Conservation (phyloP, 2,329 filamentous ascomycete genomes). For the Dryadomyces sulphureus region DNA sequence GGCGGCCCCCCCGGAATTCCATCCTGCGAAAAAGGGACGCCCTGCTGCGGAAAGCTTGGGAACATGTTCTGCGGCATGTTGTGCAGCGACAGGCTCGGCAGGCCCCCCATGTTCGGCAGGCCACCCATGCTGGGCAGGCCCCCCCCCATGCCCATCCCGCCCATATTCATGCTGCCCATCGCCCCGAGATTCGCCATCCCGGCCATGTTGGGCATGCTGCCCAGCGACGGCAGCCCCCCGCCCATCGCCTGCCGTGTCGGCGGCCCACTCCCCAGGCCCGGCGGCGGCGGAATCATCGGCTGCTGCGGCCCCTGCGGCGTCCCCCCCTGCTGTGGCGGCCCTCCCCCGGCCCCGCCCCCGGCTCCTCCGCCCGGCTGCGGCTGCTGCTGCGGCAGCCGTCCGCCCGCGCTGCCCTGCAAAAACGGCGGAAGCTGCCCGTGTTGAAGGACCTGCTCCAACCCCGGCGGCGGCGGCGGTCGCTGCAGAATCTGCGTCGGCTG, state of each 20-base stretch:
- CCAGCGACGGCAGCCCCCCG: constrained; percentile 15
- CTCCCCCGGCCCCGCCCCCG: constrained; percentile 10
- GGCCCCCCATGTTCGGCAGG: constrained; percentile 5
- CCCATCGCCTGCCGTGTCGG: neutral
- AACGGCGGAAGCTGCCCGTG: constrained; percentile 31
- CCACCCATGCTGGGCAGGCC: neutral
- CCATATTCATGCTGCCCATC: constrained; percentile 7
- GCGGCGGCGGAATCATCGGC: constrained; percentile 46
- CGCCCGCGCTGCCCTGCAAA: constrained; percentile 29
- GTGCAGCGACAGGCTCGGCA: constrained; percentile 5
- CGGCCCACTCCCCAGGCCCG: constrained; percentile 30
- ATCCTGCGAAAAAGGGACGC: constrained; percentile 30
- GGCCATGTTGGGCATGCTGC: constrained; percentile 6
- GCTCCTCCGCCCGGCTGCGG: constrained; percentile 25
- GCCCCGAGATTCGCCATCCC: neutral
- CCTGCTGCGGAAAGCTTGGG: constrained; percentile 37
- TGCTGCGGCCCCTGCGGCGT: constrained; percentile 18
- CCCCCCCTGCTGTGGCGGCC: constrained; percentile 16
- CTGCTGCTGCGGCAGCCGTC: constrained; percentile 23
- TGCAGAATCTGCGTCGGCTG: constrained; percentile 43
- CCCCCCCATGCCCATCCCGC: neutral
- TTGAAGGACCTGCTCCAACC: constrained; percentile 44
- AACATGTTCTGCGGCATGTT: constrained; percentile 29
- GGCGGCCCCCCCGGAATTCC: constrained; percentile 30
- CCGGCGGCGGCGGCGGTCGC: constrained; percentile 44